Percentiles rank a stretch among this genome's conserved stretches.
Conservation (phyloP, 495 filamentous ascomycete species). For the Penicillium argentinense region DNA sequence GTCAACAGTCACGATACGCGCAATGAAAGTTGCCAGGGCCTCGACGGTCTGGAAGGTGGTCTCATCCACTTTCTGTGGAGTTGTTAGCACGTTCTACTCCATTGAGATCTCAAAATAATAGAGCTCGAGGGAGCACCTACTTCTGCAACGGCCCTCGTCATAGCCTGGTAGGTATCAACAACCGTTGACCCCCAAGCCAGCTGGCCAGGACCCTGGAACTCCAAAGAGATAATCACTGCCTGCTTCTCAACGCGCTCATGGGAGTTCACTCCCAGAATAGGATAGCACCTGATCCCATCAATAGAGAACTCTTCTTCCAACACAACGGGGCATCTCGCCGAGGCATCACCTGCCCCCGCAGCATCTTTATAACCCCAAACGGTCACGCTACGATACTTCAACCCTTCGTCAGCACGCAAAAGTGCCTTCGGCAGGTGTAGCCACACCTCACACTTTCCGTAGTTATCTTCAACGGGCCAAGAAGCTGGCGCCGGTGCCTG, state of each 20-base stretch:
- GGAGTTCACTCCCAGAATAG: slow-evolving; percentile 57
- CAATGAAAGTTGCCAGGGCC: slow-evolving; percentile 53
- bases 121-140: slow-evolving; percentile 21
- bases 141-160: slow-evolving; percentile 47
- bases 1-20: slow-evolving; percentile 50
- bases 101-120: slow-evolving; percentile 2
- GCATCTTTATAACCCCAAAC: slow-evolving; percentile 37
- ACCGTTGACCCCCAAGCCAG: slow-evolving; percentile 41
- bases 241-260: slow-evolving; percentile 60
- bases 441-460: slow-evolving; percentile 41
- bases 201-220: slow-evolving; percentile 44
- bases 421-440: slow-evolving; percentile 45
- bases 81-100: not conserved
- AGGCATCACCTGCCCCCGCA: slow-evolving; percentile 13
- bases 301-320: slow-evolving; percentile 47
- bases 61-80: slow-evolving; percentile 47
- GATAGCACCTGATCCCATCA: slow-evolving; percentile 45
- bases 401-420: slow-evolving; percentile 41
- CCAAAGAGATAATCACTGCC: slow-evolving; percentile 50
- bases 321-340: slow-evolving; percentile 32
- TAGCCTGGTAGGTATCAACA: slow-evolving; percentile 43
- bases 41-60: slow-evolving; percentile 58
- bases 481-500: slow-evolving; percentile 8
- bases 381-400: slow-evolving; percentile 42
- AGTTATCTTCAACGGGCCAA: slow-evolving; percentile 31